Evolutionary conservation across 2,329 filamentous ascomycete species (phyloP).

Genomic region (Trichoderma endophyticum): DNA sequence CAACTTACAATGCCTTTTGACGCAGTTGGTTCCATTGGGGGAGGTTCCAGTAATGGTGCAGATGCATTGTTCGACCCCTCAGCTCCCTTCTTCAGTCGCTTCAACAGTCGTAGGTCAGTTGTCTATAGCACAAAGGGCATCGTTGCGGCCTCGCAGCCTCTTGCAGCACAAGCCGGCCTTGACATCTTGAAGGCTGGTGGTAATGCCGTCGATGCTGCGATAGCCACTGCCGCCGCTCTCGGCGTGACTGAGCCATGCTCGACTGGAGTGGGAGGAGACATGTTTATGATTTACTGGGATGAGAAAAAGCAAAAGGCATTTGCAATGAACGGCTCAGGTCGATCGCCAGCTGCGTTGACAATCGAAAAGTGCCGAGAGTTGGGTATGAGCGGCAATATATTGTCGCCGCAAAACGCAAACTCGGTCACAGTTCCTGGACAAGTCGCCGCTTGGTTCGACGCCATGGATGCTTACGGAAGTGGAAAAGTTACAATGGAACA

Average conservation of each 20-base stretch:
- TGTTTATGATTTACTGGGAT: constrained; percentile 13
- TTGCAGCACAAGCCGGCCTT: constrained; percentile 8
- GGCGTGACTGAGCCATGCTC: constrained; percentile 13
- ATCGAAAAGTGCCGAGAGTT: constrained; percentile 8
- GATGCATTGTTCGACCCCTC: constrained; percentile 1
- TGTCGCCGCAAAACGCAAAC: constrained; percentile 1
- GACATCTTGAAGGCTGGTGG: constrained; percentile 13
- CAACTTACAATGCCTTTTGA: not conserved
- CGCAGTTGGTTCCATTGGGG: not conserved
- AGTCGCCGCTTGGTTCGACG: constrained; percentile 10
- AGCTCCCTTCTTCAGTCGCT: constrained; percentile 2
- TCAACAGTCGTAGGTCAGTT: constrained; percentile 4
- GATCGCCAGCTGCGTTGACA: not conserved
- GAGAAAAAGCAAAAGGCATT: not conserved
- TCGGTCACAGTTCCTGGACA: constrained; percentile 8
- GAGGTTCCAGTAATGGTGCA: not conserved
- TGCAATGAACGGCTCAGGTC: constrained; percentile 9
- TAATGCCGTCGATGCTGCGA: constrained; percentile 14
- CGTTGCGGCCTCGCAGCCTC: constrained; percentile 3
- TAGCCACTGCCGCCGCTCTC: constrained; percentile 11
- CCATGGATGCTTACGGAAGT: not conserved
- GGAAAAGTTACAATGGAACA: constrained; percentile 5
- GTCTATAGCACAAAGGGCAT: constrained; percentile 14
- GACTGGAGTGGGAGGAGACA: constrained; percentile 10
- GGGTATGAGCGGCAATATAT: not conserved